Evolutionary conservation across 768 basidiomycete species (phyloP).

Genomic region (Termitomyces titanicus): DNA sequence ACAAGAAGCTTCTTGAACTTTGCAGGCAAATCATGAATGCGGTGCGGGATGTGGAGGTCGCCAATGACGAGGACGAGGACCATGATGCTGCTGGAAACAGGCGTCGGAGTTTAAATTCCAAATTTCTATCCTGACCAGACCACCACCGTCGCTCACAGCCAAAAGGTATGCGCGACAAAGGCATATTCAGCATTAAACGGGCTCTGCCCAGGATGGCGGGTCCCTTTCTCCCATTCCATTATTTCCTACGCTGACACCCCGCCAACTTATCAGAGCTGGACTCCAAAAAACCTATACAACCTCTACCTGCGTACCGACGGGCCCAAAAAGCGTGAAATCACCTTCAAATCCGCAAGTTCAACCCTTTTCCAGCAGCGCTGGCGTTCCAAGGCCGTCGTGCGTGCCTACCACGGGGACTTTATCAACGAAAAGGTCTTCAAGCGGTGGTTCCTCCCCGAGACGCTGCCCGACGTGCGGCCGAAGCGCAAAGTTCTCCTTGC

Average conservation of each 20-base stretch:
- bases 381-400: constrained; percentile 78
- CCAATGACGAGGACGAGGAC: constrained; percentile 96
- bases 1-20: constrained; percentile 98
- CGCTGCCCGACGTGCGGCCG: constrained; percentile 82
- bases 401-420: constrained; percentile 94
- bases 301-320: constrained; percentile 73
- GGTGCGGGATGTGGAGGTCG: constrained; percentile 94
- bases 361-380: constrained; percentile 92
- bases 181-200: constrained; percentile 35
- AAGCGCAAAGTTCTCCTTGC: constrained; percentile 34
- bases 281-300: constrained; percentile 84
- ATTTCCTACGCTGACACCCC: neutral
- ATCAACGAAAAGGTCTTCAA: constrained; percentile 93
- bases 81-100: constrained; percentile 40
- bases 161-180: constrained; percentile 34
- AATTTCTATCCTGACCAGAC: too few species aligned
- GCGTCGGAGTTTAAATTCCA: constrained; percentile 5
- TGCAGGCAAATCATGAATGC: constrained; percentile 83
- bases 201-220: constrained; percentile 79
- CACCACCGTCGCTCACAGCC: too few species aligned
- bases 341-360: constrained; percentile 52
- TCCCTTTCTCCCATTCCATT: neutral
- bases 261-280: constrained; percentile 72
- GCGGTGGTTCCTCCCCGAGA: constrained; percentile 88
- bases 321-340: constrained; percentile 42